Conservation (phyloP, 495 filamentous ascomycete species). For the Penicillium ochrochloron region DNA sequence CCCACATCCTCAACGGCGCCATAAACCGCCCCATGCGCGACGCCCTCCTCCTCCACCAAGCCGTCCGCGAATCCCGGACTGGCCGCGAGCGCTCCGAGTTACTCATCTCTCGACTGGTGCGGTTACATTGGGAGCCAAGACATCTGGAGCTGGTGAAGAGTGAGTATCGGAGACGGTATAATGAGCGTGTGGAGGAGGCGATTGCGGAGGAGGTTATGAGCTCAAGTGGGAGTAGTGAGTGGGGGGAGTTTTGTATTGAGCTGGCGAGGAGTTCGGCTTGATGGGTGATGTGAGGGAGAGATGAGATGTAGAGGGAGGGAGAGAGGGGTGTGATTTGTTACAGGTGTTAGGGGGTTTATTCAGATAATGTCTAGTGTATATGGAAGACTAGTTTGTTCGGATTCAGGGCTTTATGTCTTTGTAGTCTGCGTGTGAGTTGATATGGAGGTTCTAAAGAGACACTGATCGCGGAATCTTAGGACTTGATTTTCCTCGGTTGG, state of each 20-base stretch:
- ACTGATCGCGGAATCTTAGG: too few relatives aligned
- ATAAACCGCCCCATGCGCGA: slow-evolving; percentile 96
- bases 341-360: neutral
- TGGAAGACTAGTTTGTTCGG: neutral
- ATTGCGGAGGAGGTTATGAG: slow-evolving; percentile 56
- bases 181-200: slow-evolving; percentile 66
- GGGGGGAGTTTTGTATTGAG: slow-evolving; percentile 62
- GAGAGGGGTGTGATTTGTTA: neutral
- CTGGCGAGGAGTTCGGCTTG: slow-evolving; percentile 49
- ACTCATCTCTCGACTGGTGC: slow-evolving; percentile 77
- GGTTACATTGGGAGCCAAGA: slow-evolving; percentile 81
- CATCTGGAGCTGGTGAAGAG: slow-evolving; percentile 74
- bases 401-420: neutral
- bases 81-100: slow-evolving; percentile 78
- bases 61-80: slow-evolving; percentile 66
- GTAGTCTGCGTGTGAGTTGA: neutral
- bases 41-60: slow-evolving; percentile 91
- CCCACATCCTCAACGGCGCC: slow-evolving; percentile 94
- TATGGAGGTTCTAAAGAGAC: neutral
- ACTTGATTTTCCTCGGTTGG: neutral
- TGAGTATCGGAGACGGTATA: slow-evolving; percentile 73
- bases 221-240: slow-evolving; percentile 47
- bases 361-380: slow-evolving; percentile 9
- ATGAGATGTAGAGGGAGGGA: neutral
- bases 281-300: neutral